Percentiles rank a stretch among this genome's conserved stretches.
Evolutionary conservation across 768 basidiomycete genomes (phyloP).

Genomic region (Pleurotus platypus): DNA sequence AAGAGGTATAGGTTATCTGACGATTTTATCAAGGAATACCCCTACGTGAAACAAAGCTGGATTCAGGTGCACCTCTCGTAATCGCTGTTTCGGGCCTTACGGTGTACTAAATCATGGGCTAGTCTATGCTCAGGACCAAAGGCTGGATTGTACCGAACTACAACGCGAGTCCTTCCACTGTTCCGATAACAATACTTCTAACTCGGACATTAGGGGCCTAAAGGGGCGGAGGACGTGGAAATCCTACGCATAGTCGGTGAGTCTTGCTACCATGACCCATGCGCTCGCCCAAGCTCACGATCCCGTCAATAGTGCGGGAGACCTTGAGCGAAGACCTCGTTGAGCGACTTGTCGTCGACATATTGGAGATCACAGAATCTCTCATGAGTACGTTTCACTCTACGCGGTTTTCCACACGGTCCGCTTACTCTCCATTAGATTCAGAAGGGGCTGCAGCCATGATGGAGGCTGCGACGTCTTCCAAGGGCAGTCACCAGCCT

Average conservation of each 20-base stretch:
- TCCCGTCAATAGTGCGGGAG: conserved; percentile 36
- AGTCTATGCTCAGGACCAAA: conserved; percentile 43
- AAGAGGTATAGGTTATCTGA: conserved; percentile 37
- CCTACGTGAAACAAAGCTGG: conserved; percentile 50
- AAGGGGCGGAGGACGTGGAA: conserved; percentile 47
- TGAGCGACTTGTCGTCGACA: conserved; percentile 48
- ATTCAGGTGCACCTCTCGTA: conserved; percentile 30
- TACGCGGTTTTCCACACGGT: background rate
- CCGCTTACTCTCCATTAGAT: conserved; percentile 3
- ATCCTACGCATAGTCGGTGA: conserved; percentile 56
- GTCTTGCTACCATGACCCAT: conserved; percentile 8
- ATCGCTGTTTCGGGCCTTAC: background rate
- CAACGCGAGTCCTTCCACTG: conserved; percentile 22
- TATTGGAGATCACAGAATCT: conserved; percentile 43
- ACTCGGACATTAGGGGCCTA: conserved; percentile 34
- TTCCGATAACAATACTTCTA: background rate
- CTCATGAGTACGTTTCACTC: conserved; percentile 36
- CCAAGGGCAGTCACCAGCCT: conserved; percentile 26
- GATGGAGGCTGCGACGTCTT: conserved; percentile 17
- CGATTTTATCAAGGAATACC: conserved; percentile 47
- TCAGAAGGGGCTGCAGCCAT: conserved; percentile 21
- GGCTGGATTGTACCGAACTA: conserved; percentile 68
- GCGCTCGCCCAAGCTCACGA: no score
- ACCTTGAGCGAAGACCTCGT: conserved; percentile 50
- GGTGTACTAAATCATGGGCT: conserved; percentile 6